Evolutionary conservation across 305 asterid genomes (phyloP).

Genomic region (Rubia peregrina): DNA sequence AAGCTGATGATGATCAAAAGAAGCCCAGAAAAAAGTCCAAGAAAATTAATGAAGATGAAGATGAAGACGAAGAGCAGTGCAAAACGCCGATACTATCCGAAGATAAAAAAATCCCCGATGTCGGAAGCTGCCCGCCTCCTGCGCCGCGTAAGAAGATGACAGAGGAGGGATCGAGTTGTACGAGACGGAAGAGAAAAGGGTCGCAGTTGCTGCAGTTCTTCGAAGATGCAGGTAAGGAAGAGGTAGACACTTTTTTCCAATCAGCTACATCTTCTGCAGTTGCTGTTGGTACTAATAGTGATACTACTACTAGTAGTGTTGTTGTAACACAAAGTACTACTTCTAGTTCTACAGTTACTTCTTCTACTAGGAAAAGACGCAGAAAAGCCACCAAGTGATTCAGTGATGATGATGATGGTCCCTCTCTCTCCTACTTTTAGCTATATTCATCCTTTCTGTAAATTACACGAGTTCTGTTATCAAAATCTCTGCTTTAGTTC

Average conservation of each 20-base stretch:
- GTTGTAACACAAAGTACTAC: conserved; percentile 1
- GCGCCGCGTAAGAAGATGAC: not conserved
- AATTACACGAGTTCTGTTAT: not conserved
- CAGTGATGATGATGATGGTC: not conserved
- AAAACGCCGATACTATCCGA: not conserved
- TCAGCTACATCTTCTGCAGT: not conserved
- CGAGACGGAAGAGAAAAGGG: not conserved
- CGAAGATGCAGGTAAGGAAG: not conserved
- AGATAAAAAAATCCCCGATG: not conserved
- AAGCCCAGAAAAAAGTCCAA: not conserved
- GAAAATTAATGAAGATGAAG: not conserved
- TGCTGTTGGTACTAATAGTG: not conserved
- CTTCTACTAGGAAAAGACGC: conserved; percentile 5
- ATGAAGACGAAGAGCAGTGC: not conserved
- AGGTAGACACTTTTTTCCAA: conserved; percentile 3
- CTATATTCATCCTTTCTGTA: not conserved
- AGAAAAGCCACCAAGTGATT: conserved; percentile 1
- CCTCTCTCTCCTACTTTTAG: not conserved
- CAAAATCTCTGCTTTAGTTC: not conserved
- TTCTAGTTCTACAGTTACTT: not conserved
- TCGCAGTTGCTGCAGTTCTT: not conserved
- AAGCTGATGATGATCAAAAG: conserved; percentile 1
- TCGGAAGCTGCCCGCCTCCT: conserved; percentile 1
- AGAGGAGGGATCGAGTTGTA: too few species aligned
- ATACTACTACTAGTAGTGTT: not conserved